These are phyloP conservation scores for Phyllosticta citribraziliensis DNA, from an alignment of 2,329 filamentous ascomycete genomes.

Conservation along the genomic window DNA sequence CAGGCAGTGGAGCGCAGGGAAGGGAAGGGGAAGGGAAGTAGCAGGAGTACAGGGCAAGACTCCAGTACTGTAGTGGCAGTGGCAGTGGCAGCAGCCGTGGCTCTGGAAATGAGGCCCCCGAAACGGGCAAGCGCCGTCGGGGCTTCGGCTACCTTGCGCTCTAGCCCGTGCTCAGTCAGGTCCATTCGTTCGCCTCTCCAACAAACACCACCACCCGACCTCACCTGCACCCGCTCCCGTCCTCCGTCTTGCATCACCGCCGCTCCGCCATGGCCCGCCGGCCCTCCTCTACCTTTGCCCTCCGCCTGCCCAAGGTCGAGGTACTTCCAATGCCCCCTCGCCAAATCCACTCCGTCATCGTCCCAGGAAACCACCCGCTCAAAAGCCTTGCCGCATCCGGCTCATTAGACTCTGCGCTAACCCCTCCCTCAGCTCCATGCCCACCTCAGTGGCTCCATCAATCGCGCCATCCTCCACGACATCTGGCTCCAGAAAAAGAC, in stretches of 20 bases:
- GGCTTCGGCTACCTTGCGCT: too few species aligned
- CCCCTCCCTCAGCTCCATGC: conserved; percentile 55
- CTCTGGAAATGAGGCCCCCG: background rate
- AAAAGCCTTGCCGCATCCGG: conserved; percentile 3
- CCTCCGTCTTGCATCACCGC: background rate
- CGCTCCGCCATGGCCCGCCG: background rate
- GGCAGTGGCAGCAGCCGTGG: background rate
- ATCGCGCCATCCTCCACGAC: conserved; percentile 59
- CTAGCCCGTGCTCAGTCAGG: too few species aligned
- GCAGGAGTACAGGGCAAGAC: too few species aligned
- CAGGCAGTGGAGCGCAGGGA: too few species aligned
- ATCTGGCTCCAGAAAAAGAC: conserved; percentile 58
- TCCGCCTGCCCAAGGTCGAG: conserved; percentile 35
- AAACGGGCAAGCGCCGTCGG: background rate
- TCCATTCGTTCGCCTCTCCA: too few species aligned
- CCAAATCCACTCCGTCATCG: background rate
- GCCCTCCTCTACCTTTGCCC: conserved; percentile 20
- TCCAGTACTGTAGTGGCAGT: too few species aligned
- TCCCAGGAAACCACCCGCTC: background rate
- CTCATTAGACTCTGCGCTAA: conserved; percentile 18
- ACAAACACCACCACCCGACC: background rate
- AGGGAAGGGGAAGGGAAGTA: too few species aligned
- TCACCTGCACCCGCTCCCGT: background rate
- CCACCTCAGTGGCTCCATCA: conserved; percentile 71
- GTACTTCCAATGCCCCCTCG: conserved; percentile 19